phyloP scores from a whole-genome alignment of 148 eudicot species.

The Camellia granthamiana region DNA sequence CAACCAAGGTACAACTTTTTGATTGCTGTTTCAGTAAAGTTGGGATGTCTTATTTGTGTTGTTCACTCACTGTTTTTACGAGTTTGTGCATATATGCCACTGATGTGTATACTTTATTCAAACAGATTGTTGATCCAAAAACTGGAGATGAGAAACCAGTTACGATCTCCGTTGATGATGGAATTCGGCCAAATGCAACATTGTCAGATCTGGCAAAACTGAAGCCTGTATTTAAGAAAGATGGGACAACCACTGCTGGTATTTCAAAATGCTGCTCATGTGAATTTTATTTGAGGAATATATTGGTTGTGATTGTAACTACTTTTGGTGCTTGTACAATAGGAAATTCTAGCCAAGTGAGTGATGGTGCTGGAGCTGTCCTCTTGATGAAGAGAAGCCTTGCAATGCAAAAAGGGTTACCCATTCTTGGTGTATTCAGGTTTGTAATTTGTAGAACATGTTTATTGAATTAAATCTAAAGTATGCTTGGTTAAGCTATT shows the following conservation, averaged over 20 bases:
- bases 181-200: constrained; percentile 69
- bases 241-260: constrained; percentile 98
- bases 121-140: constrained; percentile 93
- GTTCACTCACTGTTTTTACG: not conserved
- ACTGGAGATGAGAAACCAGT: constrained; percentile 88
- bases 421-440: constrained; percentile 96
- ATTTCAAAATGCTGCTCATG: constrained; percentile 10
- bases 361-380: constrained; percentile 99
- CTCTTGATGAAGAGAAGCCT: constrained; percentile 95
- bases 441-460: constrained; percentile 17
- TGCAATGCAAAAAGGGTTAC: constrained; percentile 79
- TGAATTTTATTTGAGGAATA: not conserved
- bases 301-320: not conserved
- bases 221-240: constrained; percentile 88
- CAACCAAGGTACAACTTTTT: constrained; percentile 58
- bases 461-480: not conserved
- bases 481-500: not conserved
- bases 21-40: not conserved
- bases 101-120: not conserved
- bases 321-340: constrained; percentile 14
- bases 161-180: constrained; percentile 81
- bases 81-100: not conserved
- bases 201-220: constrained; percentile 68
- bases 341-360: constrained; percentile 98
- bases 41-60: not conserved